Evolutionary conservation across 73 alveolate genomes (phyloP).

Genomic region (Symbiodinium pilosum): DNA sequence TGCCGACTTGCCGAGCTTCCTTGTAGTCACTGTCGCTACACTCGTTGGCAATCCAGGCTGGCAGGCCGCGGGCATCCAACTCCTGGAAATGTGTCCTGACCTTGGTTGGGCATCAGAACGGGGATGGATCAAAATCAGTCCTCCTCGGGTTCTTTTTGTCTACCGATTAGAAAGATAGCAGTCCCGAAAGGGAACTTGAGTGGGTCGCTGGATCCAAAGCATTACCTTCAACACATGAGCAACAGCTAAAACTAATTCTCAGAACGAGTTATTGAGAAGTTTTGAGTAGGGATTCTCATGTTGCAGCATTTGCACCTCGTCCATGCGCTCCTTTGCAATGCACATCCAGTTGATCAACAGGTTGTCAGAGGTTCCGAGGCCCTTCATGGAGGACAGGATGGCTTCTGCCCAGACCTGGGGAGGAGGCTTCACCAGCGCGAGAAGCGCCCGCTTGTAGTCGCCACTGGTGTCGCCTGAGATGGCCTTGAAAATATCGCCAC

Average conservation of each 20-base stretch:
- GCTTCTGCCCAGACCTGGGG: constrained; percentile 88
- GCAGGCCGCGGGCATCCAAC: constrained; percentile 35
- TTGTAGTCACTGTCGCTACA: constrained; percentile 71
- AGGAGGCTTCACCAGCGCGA: constrained; percentile 83
- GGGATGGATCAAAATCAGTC: no score
- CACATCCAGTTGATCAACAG: constrained; percentile 94
- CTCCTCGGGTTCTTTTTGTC: no score
- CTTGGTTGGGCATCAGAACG: no score
- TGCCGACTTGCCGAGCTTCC: no score
- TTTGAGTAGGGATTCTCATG: no score
- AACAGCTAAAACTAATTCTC: no score
- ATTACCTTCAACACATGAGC: no score
- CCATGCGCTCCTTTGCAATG: constrained; percentile 88
- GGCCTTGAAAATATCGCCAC: constrained; percentile 54
- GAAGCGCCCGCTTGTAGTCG: constrained; percentile 69
- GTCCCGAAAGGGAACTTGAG: no score
- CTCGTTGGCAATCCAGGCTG: constrained; percentile 60
- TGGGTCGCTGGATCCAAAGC: no score
- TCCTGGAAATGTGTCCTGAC: constrained; percentile 35
- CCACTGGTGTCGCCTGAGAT: constrained; percentile 81
- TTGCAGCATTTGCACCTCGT: no score
- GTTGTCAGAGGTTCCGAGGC: constrained; percentile 86
- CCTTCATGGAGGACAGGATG: constrained; percentile 55
- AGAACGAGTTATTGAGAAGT: no score
- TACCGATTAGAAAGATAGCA: no score